Percentiles rank a stretch among this genome's conserved stretches.
These are phyloP conservation scores for Aspergillus thermomutatus DNA, from an alignment of 2,329 filamentous ascomycete genomes.

Conservation along the genomic window DNA sequence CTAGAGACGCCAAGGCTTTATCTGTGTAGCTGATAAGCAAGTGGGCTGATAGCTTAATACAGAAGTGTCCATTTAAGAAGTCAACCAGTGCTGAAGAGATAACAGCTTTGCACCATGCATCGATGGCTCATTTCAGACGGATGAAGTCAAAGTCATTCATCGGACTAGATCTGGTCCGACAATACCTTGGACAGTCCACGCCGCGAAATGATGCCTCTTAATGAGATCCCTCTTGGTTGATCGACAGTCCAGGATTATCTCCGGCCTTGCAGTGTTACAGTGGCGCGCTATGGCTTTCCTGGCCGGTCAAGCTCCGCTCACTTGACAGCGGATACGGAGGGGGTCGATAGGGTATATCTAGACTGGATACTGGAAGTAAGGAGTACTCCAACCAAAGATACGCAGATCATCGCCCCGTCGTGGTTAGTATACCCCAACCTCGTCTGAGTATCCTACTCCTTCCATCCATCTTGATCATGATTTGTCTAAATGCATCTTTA, in stretches of 20 bases:
- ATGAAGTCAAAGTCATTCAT: background rate
- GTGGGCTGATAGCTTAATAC: background rate
- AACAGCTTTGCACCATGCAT: background rate
- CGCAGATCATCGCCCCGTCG: background rate
- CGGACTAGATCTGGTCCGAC: background rate
- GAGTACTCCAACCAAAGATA: background rate
- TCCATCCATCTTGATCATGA: background rate
- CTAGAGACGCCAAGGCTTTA: background rate
- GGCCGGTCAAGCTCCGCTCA: background rate
- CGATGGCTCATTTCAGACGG: background rate
- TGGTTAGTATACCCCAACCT: background rate
- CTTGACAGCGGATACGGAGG: background rate
- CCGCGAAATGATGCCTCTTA: background rate
- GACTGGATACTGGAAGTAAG: background rate
- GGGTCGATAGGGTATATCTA: background rate
- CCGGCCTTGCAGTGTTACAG: background rate
- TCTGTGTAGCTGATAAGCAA: background rate
- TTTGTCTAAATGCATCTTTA: background rate
- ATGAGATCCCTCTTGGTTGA: background rate
- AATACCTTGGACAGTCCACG: background rate
- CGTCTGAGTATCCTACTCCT: background rate
- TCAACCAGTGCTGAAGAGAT: background rate
- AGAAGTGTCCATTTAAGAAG: background rate
- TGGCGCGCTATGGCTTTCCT: background rate
- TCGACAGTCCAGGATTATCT: background rate